Evolutionary conservation across 23 red algal species (phyloP).

Genomic region (Agarophyton chilense): DNA sequence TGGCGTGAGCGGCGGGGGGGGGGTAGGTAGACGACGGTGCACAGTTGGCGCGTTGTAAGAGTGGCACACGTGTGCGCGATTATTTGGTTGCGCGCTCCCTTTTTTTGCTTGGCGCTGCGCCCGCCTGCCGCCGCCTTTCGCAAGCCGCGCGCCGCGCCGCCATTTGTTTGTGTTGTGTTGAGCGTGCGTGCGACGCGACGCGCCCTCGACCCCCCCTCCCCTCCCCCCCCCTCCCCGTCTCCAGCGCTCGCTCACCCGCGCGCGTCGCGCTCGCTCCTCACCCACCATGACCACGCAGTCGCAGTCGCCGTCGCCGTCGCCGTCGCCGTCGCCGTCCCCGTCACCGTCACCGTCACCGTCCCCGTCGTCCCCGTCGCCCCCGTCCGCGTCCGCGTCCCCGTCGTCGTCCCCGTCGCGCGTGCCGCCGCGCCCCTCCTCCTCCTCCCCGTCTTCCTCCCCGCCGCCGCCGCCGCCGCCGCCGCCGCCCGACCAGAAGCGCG

Average conservation of each 20-base stretch:
- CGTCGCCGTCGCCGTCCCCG: neutral
- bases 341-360: neutral
- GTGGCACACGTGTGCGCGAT: too few species aligned
- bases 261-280: neutral
- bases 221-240: neutral
- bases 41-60: too few species aligned
- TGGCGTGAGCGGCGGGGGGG: neutral
- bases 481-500: constrained; percentile 66
- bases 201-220: neutral
- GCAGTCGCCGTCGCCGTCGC: neutral
- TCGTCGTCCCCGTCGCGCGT: neutral
- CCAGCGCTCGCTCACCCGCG: neutral
- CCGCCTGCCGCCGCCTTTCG: neutral
- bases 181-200: neutral
- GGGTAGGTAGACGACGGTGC: neutral
- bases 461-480: neutral
- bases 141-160: neutral
- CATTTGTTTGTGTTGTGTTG: too few species aligned
- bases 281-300: neutral
- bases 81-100: too few species aligned
- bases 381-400: neutral
- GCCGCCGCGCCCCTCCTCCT: neutral
- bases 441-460: neutral
- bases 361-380: neutral
- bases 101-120: too few species aligned